Evolutionary conservation across 2,329 filamentous ascomycete species (phyloP).

Genomic region (Falciphora oryzae): DNA sequence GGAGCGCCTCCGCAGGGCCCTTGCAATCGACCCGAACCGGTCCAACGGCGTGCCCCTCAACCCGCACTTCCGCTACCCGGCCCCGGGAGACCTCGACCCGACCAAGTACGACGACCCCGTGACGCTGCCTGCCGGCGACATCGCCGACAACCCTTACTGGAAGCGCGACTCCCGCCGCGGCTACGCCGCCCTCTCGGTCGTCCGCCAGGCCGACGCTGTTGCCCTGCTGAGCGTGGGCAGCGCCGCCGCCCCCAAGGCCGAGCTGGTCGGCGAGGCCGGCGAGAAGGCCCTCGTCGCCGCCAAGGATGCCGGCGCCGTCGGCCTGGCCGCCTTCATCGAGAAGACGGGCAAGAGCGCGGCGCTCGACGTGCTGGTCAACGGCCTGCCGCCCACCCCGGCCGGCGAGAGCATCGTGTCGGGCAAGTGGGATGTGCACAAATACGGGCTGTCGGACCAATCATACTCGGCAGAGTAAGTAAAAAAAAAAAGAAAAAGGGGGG

Average conservation of each 20-base stretch:
- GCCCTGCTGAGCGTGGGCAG: slow-evolving; percentile 81
- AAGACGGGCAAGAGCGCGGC: slow-evolving; percentile 37
- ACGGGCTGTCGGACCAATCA: slow-evolving; percentile 61
- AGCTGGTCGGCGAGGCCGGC: slow-evolving; percentile 62
- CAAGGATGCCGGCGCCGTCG: slow-evolving; percentile 66
- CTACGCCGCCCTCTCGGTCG: slow-evolving; percentile 74
- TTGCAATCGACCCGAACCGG: slow-evolving; percentile 80
- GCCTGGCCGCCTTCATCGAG: slow-evolving; percentile 69
- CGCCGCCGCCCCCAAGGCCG: slow-evolving; percentile 72
- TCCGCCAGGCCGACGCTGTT: slow-evolving; percentile 80
- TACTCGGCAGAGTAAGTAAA: slow-evolving; percentile 63
- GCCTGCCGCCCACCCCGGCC: slow-evolving; percentile 80
- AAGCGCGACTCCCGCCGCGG: slow-evolving; percentile 81
- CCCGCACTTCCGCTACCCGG: slow-evolving; percentile 82
- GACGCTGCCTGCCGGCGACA: slow-evolving; percentile 75
- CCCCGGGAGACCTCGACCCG: slow-evolving; percentile 69
- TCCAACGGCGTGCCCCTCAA: slow-evolving; percentile 92
- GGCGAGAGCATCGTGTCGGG: slow-evolving; percentile 52
- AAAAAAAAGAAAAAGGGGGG: not conserved
- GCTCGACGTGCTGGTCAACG: slow-evolving; percentile 62
- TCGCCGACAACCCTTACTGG: slow-evolving; percentile 93
- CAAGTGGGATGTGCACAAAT: slow-evolving; percentile 62
- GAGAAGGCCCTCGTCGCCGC: slow-evolving; percentile 65
- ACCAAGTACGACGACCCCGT: slow-evolving; percentile 73
- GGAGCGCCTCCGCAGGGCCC: slow-evolving; percentile 70